Evolutionary conservation across 1,284 basidiomycete species (phyloP), one percentile per base, ranked within the genome.

Genomic region (Apiotrichum veenhuisii): DNA sequence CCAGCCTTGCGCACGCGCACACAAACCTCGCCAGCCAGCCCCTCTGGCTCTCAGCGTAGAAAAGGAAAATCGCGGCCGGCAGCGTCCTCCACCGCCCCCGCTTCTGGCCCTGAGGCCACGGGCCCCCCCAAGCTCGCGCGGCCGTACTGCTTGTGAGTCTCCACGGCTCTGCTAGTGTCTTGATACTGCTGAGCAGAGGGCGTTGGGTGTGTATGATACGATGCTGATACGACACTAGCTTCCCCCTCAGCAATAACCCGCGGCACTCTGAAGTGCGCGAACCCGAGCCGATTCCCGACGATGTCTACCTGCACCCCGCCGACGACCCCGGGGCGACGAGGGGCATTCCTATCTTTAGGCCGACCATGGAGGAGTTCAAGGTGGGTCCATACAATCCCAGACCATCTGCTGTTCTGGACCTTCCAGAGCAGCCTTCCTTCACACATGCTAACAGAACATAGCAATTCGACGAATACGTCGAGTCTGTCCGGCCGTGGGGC

Each of bases 291-390:
- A 48, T 58, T 20, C 51, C 54, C 5, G 56, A 58, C 42, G 54
- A 56, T 22, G 43, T 58, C 14, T 41, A 44, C 30, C 51, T 58
- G 7, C 41, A 47, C 2, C 91, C 91, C 17, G 82, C 84, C 45
- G 89, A 92, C 70, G 91, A 94, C 79, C 88, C 86, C 14, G 73
- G 85, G n/a, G 89, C 89, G 0, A 82, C 85, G 66, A 85, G 89
- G 52, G 93, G 93, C 41, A 93, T 96, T 47, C 93, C 93, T 17
- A 89, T 97, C 17, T 97, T 97, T 82, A 88, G 86, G 70, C 93
- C 93, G 7, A 85, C 87, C 1, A 86, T 92, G 83, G 85, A 87
- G 51, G 89, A 94, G 66, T 95, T 94, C 66, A 64, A 72, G 55
- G 75, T 76, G 52, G 57, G 71, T 54, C n/a, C n/a, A n/a, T n/a